Conservation (phyloP, 768 basidiomycete genomes). For the Phaeotremella fagi region DNA sequence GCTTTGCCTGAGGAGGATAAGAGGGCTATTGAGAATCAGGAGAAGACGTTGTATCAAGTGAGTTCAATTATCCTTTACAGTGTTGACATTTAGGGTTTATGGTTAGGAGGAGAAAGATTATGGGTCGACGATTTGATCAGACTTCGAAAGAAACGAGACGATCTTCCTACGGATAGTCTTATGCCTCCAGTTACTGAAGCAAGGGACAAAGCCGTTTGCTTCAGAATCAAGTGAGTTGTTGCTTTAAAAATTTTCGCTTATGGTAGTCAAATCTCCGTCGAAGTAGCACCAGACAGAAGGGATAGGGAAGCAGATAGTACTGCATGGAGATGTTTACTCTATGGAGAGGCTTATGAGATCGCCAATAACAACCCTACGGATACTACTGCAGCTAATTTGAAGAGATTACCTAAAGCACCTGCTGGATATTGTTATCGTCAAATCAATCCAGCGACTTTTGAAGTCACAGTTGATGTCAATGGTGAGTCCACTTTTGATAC, state of each 20-base stretch:
- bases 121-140: conserved; percentile 82
- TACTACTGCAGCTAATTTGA: neutral
- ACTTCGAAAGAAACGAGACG: conserved; percentile 48
- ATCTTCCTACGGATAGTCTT: conserved; percentile 20
- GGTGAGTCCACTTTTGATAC: conserved; percentile 16
- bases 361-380: neutral
- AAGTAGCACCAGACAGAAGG: conserved; percentile 10
- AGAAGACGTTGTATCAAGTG: conserved; percentile 37
- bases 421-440: conserved; percentile 24
- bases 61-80: neutral
- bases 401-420: neutral
- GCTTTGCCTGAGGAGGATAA: conserved; percentile 18
- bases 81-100: conserved; percentile 53
- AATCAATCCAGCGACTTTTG: conserved; percentile 25
- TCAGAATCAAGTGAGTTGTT: conserved; percentile 33
- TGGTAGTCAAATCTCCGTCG: conserved; percentile 24
- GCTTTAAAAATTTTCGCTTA: neutral
- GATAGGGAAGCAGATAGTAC: neutral
- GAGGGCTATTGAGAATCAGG: conserved; percentile 12
- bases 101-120: conserved; percentile 85
- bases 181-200: conserved; percentile 22
- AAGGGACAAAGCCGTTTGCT: conserved; percentile 21
- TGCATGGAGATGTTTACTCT: conserved; percentile 26
- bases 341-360: conserved; percentile 40
- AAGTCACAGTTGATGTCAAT: conserved; percentile 38